phyloP scores from a whole-genome alignment of 1,284 basidiomycete species.

The Phenoliferia sp. region DNA sequence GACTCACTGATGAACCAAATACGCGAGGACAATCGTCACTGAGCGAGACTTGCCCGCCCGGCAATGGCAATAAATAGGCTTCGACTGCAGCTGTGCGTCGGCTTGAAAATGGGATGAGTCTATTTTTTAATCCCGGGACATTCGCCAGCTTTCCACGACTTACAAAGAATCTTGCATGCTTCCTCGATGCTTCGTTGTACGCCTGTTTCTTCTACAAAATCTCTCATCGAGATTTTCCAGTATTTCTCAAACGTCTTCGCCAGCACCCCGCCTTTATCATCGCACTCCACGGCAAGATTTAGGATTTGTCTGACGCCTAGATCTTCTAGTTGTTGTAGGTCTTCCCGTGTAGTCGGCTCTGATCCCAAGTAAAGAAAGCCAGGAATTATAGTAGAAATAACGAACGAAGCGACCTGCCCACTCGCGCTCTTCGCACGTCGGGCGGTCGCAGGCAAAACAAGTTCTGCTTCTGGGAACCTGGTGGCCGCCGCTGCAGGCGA shows the following conservation, averaged over 20 bases:
- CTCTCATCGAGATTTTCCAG: constrained; percentile 78
- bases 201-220: constrained; percentile 89
- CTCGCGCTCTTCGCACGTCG: neutral
- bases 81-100: constrained; percentile 72
- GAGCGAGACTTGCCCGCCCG: constrained; percentile 93
- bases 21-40: constrained; percentile 95
- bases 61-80: constrained; percentile 88
- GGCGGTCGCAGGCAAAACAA: neutral
- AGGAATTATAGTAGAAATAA: constrained; percentile 80
- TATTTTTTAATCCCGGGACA: constrained; percentile 2
- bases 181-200: constrained; percentile 76
- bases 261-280: constrained; percentile 68
- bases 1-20: constrained; percentile 67
- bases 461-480: constrained; percentile 1
- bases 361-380: constrained; percentile 86
- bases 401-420: constrained; percentile 15
- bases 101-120: constrained; percentile 51
- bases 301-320: constrained; percentile 83
- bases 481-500: neutral
- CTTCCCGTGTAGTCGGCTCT: constrained; percentile 66
- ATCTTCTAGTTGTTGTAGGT: constrained; percentile 64
- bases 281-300: constrained; percentile 86
- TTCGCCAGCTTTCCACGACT: constrained; percentile 38
- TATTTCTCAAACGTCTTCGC: constrained; percentile 71
- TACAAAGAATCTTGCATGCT: constrained; percentile 80